Percentiles rank a stretch among this genome's conserved stretches.
These are phyloP conservation scores for Boletus rubropictus DNA, from an alignment of 768 basidiomycete genomes.

Conservation along the genomic window DNA sequence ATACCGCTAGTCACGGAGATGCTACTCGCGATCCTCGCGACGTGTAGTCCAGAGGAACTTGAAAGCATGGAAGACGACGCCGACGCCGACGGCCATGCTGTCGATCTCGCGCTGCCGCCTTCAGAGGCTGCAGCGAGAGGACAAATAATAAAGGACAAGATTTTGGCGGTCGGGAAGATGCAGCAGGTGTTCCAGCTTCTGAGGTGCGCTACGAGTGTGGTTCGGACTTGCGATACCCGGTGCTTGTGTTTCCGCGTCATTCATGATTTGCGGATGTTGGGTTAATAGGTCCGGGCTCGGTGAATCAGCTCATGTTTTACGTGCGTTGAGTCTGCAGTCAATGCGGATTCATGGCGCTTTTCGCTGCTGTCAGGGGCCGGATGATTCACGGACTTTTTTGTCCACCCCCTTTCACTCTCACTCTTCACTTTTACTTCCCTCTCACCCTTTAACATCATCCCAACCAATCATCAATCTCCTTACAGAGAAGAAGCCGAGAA, in stretches of 20 bases:
- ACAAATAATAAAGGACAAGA: constrained; percentile 89
- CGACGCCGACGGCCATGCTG: constrained; percentile 21
- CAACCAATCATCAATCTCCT: not conserved
- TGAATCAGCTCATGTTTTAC: too few relatives aligned
- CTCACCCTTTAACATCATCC: not conserved
- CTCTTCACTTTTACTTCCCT: not conserved
- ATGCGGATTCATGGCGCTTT: not conserved
- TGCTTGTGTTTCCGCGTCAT: not conserved
- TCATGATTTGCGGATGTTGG: not conserved
- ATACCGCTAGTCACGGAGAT: constrained; percentile 80
- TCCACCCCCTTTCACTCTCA: too few relatives aligned
- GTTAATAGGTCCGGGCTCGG: too few relatives aligned
- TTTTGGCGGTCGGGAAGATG: constrained; percentile 88
- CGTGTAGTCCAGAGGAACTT: constrained; percentile 92
- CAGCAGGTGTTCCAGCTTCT: constrained; percentile 84
- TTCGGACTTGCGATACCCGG: not conserved
- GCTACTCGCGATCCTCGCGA: constrained; percentile 89
- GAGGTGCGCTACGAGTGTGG: constrained; percentile 47
- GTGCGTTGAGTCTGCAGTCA: not conserved
- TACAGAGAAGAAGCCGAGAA: constrained; percentile 74
- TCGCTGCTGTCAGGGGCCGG: not conserved
- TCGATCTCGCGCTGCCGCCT: constrained; percentile 31
- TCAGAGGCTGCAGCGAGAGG: constrained; percentile 48
- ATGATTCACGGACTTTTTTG: not conserved
- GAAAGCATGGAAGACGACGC: constrained; percentile 52